Evolutionary conservation across 2,329 filamentous ascomycete genomes (phyloP).

Genomic region (Nigrograna mackinnonii): DNA sequence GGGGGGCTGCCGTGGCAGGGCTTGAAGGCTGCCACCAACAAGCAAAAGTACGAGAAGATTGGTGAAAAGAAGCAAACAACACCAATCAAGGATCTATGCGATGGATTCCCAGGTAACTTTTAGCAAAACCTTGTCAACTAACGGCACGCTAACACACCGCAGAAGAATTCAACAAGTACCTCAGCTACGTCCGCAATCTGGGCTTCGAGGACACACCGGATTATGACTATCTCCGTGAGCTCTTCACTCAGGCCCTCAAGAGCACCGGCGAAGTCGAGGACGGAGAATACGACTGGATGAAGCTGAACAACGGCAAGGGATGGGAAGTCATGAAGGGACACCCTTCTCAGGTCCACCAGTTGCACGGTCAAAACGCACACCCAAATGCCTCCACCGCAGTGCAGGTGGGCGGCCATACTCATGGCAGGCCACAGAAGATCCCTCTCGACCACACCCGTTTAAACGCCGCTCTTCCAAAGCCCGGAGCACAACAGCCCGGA

Average conservation of each 20-base stretch:
- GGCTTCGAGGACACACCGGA: slow-evolving; percentile 98
- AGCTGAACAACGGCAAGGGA: slow-evolving; percentile 89
- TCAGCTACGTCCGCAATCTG: slow-evolving; percentile 95
- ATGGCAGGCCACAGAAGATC: slow-evolving; percentile 61
- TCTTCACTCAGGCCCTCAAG: slow-evolving; percentile 95
- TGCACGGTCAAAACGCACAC: slow-evolving; percentile 77
- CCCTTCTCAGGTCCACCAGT: slow-evolving; percentile 68
- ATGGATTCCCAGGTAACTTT: slow-evolving; percentile 77
- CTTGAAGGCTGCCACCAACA: slow-evolving; percentile 70
- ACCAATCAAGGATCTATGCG: slow-evolving; percentile 93
- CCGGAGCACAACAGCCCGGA: slow-evolving; percentile 58
- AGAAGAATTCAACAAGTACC: slow-evolving; percentile 97
- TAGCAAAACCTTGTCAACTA: neutral
- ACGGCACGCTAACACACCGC: slow-evolving; percentile 31
- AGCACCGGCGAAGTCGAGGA: slow-evolving; percentile 94
- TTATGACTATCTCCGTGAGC: slow-evolving; percentile 95
- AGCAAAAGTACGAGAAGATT: slow-evolving; percentile 99
- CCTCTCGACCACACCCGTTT: slow-evolving; percentile 48
- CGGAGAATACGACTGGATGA: slow-evolving; percentile 99
- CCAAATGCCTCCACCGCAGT: slow-evolving; percentile 80
- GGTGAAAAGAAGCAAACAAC: slow-evolving; percentile 99
- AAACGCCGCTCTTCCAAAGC: slow-evolving; percentile 58
- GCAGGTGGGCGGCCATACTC: slow-evolving; percentile 76
- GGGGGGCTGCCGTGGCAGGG: slow-evolving; percentile 71
- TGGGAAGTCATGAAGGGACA: slow-evolving; percentile 81